phyloP scores from a whole-genome alignment of 352 stramenopile genomes.

The Globisporangium irregulare region DNA sequence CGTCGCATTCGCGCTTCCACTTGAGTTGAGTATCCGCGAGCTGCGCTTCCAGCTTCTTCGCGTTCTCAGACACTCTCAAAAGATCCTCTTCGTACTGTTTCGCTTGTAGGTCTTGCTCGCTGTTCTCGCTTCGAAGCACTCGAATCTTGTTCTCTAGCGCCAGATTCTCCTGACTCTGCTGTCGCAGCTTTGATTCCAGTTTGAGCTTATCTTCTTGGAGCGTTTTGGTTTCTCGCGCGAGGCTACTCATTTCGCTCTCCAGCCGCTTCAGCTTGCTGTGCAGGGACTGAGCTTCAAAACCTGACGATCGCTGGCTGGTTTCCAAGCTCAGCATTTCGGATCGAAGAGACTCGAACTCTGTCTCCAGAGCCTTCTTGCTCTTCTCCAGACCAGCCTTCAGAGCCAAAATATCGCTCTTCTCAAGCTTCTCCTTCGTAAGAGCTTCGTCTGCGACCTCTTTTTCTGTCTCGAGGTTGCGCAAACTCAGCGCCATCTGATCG shows the following conservation, averaged over 20 bases:
- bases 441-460: slow-evolving; percentile 26
- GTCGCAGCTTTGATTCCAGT: slow-evolving; percentile 20
- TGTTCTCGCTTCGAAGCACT: slow-evolving; percentile 29
- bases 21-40: slow-evolving; percentile 13
- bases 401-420: slow-evolving; percentile 23
- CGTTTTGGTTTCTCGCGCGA: slow-evolving; percentile 22
- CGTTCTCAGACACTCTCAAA: slow-evolving; percentile 6
- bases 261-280: slow-evolving; percentile 31
- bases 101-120: slow-evolving; percentile 18
- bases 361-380: slow-evolving; percentile 26
- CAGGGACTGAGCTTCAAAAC: slow-evolving; percentile 26
- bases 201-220: slow-evolving; percentile 28
- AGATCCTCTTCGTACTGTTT: slow-evolving; percentile 30
- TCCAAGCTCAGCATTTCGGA: slow-evolving; percentile 25
- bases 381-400: slow-evolving; percentile 24
- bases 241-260: slow-evolving; percentile 29
- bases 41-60: slow-evolving; percentile 23
- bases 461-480: slow-evolving; percentile 26
- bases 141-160: slow-evolving; percentile 27
- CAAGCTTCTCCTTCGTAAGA: slow-evolving; percentile 24
- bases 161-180: slow-evolving; percentile 23
- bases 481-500: slow-evolving; percentile 22
- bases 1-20: slow-evolving; percentile 19
- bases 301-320: slow-evolving; percentile 13
- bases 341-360: slow-evolving; percentile 21